Evolutionary conservation across 306 rosid genomes (phyloP), one percentile per base, ranked within the genome.

Genomic region (Vicia faba): DNA sequence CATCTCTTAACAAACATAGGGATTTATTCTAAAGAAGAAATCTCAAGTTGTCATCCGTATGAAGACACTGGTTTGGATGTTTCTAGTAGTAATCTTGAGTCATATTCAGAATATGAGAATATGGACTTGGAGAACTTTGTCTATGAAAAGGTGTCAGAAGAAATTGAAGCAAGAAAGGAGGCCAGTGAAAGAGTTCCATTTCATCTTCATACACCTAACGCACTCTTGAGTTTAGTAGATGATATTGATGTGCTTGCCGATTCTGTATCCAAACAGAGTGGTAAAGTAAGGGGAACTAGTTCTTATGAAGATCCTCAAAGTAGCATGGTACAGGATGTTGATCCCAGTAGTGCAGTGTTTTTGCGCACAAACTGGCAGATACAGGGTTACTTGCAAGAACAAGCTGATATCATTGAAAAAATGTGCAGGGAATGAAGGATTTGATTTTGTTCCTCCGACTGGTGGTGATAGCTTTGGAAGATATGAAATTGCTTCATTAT

Each of bases 391-490:
- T 77, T 92, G 46, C 97, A 89, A 74, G 96, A 88, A 81, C 93
- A 88, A 78, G 96, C 98, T 80, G 95, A 89, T 71, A 82, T 80
- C 66, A 84, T 92, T 64, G 96, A 92, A 69, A 89, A 84, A 87
- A 84, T 89, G 98, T 89, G 95, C 98, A 92, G 98, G 98, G 96
- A 88, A 87, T 16, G 96, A 92, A 84, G 98, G 98, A 86, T 81
- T 81, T 80, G 98, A 89, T 79, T 82, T 74, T 66, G 78, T 84
- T 72, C 87, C 96, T 77, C 84, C 93, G 11, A 78, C 76, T 77
- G 82, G 86, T 69, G 71, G 79, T 70, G 83, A 73, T 79, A 79
- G 61, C 80, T 83, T 79, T 68, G 98, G 98, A 74, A 87, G 96
- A 83, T 92, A 84, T 66, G 97, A 89, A 84, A 80, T 86, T 71